Base-by-base conservation (phyloP, 2,329 filamentous ascomycete species). In the Verticillium alfalfae region DNA sequence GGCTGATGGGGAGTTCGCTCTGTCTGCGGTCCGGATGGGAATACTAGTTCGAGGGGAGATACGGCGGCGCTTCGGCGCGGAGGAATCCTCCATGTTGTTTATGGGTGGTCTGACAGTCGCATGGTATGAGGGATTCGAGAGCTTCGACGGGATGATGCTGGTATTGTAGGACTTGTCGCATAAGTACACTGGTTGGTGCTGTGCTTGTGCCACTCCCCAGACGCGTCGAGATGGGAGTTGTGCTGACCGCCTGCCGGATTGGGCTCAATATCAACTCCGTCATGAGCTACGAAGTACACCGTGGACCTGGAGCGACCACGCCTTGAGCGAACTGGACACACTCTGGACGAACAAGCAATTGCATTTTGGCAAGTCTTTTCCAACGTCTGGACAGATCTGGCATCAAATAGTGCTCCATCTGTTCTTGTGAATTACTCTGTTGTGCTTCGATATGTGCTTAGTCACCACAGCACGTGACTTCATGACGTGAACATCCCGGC, bases 61-160 rank as follows among this genome's bases (percentile, higher is more conserved):
- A 70, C 86, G 87, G 69, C 86, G 83, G 70, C 86, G 80, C 73
- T 91, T 90, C 5, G 84, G 78, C 56, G 86, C 83, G 34, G 86
- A 85, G 61, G 54, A 56, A 10, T 52, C 45, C 45, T 52, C 45
- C 45, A 52, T 52, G 18, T 10, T 52, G 18, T 52, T 52, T 26
- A 52, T 18, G 13, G 45, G 22, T 22, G 18, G 45, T 22, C 3
- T 26, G 45, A 26, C 12, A 26, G 45, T 52, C 45, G 45, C 45
- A 52, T 52, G 18, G 26, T 52, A n/a, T 12, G 18, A 18, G 18
- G 4, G 26, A 4, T 52, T 52, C 45, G 45, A 52, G 45, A 52
- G 45, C 45, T 52, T 52, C 45, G 10, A 22, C 45, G n/a, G 26
- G 16, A n/a, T 18, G 41, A 18, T 18, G n/a, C n/a, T 10, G n/a